phyloP scores from a whole-genome alignment of 1,284 basidiomycete species.

The Trametes sp. region DNA sequence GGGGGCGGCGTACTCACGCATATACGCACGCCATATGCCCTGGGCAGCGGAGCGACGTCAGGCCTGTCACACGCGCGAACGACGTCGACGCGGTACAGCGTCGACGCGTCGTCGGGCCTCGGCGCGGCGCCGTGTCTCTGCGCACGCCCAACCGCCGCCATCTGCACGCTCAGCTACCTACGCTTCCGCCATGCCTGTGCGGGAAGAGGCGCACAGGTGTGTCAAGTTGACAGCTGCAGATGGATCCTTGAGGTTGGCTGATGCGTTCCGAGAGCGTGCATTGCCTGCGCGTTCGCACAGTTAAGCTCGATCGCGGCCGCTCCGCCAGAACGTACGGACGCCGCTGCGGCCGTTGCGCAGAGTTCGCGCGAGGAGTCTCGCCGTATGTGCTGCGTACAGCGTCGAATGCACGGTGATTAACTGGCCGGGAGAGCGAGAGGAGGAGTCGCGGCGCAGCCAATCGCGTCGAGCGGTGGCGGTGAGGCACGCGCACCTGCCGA shows the following conservation, averaged over 20 bases:
- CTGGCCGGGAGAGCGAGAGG: background rate
- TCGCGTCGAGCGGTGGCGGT: conserved; percentile 13
- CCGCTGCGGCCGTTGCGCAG: background rate
- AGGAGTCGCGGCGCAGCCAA: conserved; percentile 11
- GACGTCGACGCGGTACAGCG: background rate
- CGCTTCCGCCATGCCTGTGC: background rate
- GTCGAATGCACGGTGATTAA: conserved; percentile 2
- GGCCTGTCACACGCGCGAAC: background rate
- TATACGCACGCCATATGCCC: background rate
- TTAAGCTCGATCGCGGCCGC: conserved; percentile 5
- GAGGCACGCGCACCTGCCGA: conserved; percentile 2
- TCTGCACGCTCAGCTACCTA: background rate
- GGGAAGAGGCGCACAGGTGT: conserved; percentile 9
- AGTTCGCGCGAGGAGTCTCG: background rate
- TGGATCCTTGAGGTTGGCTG: conserved; percentile 21
- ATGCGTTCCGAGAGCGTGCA: background rate
- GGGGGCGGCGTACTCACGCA: background rate
- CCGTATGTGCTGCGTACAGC: background rate
- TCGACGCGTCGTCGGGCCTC: background rate
- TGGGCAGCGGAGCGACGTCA: background rate
- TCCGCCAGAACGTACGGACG: conserved; percentile 2
- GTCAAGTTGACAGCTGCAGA: conserved; percentile 26
- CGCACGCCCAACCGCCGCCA: conserved; percentile 4
- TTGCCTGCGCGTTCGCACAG: background rate
- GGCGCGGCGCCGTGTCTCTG: background rate